These are phyloP conservation scores for Cadophora luteo-olivacea DNA, from an alignment of 2,329 filamentous ascomycete species.

Conservation along the genomic window DNA sequence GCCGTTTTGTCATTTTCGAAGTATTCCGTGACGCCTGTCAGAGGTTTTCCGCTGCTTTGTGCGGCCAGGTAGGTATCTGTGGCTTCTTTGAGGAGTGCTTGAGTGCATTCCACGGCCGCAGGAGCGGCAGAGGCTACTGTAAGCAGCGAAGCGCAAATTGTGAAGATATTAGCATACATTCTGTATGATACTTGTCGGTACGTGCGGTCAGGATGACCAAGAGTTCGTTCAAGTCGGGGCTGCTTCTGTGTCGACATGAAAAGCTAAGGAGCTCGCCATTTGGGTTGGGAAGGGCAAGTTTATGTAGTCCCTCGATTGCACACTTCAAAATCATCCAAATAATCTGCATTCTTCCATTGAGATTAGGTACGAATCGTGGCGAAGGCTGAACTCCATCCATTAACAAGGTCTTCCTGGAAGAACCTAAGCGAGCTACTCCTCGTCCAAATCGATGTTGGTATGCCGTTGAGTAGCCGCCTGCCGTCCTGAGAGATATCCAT, in stretches of 20 bases:
- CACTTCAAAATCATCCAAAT: neutral
- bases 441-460: neutral
- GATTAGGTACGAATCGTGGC: neutral
- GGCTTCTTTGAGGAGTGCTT: slow-evolving; percentile 16
- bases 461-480: neutral
- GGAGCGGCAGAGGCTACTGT: neutral
- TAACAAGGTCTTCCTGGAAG: neutral
- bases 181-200: neutral
- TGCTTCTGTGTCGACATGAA: neutral
- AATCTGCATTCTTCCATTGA: neutral
- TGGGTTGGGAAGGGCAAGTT: neutral
- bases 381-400: neutral
- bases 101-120: slow-evolving; percentile 14
- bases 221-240: neutral
- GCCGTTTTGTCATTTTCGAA: slow-evolving; percentile 23
- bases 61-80: slow-evolving; percentile 20
- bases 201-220: neutral
- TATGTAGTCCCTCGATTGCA: neutral
- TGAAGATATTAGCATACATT: neutral
- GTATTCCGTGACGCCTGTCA: slow-evolving; percentile 8
- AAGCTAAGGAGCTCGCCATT: neutral
- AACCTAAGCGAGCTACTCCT: neutral
- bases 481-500: neutral
- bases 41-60: slow-evolving; percentile 12
- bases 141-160: neutral